Conservation (phyloP, 208 protist species). For the Lotmaria passim region DNA sequence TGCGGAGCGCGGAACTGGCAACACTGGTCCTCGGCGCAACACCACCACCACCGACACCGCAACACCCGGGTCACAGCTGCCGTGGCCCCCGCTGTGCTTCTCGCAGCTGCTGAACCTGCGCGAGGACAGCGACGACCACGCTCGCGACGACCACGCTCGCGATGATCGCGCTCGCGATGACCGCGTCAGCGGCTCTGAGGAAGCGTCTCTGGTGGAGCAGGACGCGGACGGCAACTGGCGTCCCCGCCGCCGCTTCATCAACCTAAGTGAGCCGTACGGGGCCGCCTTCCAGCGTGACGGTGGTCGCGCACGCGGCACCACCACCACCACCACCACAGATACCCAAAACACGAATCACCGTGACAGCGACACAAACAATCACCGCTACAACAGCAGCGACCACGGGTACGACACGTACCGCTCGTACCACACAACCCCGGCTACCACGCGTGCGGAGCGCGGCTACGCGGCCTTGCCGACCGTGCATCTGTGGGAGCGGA, state of each 20-base stretch:
- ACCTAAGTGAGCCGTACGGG: constrained; percentile 7
- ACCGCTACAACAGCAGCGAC: background rate
- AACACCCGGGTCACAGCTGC: background rate
- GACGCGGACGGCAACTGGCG: background rate
- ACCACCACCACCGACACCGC: background rate
- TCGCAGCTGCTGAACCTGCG: background rate
- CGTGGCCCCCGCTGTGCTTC: constrained; percentile 1
- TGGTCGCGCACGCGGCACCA: too few relatives aligned
- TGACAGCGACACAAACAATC: too few relatives aligned
- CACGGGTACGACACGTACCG: background rate
- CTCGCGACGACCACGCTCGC: background rate
- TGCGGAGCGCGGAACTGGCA: background rate
- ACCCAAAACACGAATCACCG: too few relatives aligned
- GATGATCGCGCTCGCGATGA: background rate
- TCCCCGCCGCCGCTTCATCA: background rate
- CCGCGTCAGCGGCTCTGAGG: background rate
- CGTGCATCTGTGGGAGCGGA: constrained; percentile 26
- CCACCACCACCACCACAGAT: too few relatives aligned
- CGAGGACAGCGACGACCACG: background rate
- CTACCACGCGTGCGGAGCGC: background rate
- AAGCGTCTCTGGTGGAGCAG: background rate
- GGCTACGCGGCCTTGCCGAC: background rate
- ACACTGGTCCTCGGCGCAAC: too few relatives aligned
- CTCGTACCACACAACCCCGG: background rate
- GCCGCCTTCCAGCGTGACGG: background rate